A percentile compares a stretch with the other conserved stretches of the same genome.
phyloP scores from a whole-genome alignment of 176 grass and related monocot species.

The Bromus sterilis region DNA sequence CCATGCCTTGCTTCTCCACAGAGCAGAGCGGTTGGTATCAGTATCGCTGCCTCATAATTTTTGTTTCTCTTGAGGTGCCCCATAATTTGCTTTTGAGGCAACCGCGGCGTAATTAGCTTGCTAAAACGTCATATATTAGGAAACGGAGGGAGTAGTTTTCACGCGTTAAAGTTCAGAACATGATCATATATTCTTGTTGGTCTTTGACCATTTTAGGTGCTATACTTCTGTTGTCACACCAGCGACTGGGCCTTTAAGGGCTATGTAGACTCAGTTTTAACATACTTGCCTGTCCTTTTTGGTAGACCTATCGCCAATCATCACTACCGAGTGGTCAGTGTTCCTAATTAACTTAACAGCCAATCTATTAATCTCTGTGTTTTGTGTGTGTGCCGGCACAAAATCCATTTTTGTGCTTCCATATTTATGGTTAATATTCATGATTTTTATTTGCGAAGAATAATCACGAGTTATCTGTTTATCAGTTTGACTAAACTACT shows the following conservation, averaged over 20 bases:
- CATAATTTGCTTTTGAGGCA: background rate
- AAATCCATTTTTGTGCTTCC: background rate
- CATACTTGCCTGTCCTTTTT: background rate
- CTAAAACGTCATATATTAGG: too few relatives aligned
- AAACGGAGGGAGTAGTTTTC: too few relatives aligned
- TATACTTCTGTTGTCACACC: background rate
- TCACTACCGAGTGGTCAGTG: background rate
- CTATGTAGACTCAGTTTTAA: background rate
- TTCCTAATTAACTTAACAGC: background rate
- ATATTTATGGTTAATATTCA: constrained; percentile 18
- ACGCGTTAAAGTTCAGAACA: background rate
- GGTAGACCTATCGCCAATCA: background rate
- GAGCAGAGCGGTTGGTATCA: background rate
- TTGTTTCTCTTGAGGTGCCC: background rate
- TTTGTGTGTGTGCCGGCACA: background rate
- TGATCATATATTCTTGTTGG: background rate
- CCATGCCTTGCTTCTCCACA: background rate
- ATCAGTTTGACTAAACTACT: constrained; percentile 17
- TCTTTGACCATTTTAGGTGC: background rate
- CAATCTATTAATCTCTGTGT: background rate
- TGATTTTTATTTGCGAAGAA: background rate
- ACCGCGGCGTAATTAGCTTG: background rate
- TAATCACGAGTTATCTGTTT: background rate
- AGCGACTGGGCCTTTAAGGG: background rate
- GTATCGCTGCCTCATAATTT: background rate